Evolutionary conservation across 1,139 yeast genomes (phyloP), one percentile per base, ranked within the genome.

Genomic region (Protomyces gravidus): DNA sequence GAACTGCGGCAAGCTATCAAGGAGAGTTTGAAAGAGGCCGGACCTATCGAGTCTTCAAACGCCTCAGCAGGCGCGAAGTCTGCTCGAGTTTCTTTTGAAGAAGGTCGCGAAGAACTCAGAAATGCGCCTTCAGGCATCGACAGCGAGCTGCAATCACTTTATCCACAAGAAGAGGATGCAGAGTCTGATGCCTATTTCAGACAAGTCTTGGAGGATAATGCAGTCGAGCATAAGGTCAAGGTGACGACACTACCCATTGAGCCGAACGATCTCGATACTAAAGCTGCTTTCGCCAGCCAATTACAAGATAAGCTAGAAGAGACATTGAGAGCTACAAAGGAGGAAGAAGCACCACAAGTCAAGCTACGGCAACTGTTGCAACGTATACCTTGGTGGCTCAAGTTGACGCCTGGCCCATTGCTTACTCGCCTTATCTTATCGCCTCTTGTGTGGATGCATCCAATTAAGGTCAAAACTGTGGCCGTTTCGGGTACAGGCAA

Each of bases 371-470:
- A 45, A 25, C n/a, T 53, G 6, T 21, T 53, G 15, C 45, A 42
- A 17, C 25, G 19, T 33, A 46, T 53, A 25, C 58, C 58, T 3
- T 53, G 58, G 58, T 53, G 58, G 58, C 26, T 53, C 21, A 53
- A 46, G 23, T 21, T 53, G 25, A 21, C 46, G 7, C 58, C 48
- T n/a, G 58, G 58, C 4, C 47, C 58, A 11, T 39, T 53, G 13
- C 36, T 39, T 11, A 53, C 51, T 6, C 46, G 58, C 23, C 58
- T 53, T 17, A n/a, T 53, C n/a, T 39, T 53, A 23, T 45, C 58
- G 5, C 51, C 51, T 15, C 21, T 53, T 51, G 27, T 39, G 11
- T 53, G 58, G 58, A 21, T 46, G 5, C 58, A 53, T 17, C 58
- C 58, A 26, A 17, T 46, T 36, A 36, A 27, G 13, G n/a, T 53